phyloP scores from a whole-genome alignment of 345 rosid species.

The Arabis alpina region DNA sequence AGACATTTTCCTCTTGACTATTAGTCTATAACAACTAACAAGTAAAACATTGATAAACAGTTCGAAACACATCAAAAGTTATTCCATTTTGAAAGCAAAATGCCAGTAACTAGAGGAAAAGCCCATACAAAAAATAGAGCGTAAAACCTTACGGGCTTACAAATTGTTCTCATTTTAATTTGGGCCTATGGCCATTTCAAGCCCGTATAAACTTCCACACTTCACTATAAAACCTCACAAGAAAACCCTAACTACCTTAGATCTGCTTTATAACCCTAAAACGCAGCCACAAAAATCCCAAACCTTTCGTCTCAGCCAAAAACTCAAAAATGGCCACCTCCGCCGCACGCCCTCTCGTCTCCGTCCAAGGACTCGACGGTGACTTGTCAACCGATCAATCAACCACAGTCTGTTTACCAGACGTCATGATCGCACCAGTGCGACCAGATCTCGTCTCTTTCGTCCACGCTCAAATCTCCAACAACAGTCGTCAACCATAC shows the following conservation, averaged over 20 bases:
- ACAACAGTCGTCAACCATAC: slow-evolving; percentile 87
- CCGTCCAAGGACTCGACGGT: slow-evolving; percentile 69
- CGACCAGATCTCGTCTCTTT: slow-evolving; percentile 78
- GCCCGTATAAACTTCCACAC: not conserved
- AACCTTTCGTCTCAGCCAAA: slow-evolving; percentile 14
- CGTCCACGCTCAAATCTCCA: slow-evolving; percentile 74
- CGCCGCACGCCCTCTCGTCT: slow-evolving; percentile 71
- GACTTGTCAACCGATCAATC: slow-evolving; percentile 78
- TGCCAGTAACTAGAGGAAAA: not conserved
- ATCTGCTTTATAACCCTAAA: slow-evolving; percentile 14
- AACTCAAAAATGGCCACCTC: slow-evolving; percentile 33
- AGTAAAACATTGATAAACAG: too few species aligned
- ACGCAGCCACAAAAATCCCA: not conserved
- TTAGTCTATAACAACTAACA: too few species aligned
- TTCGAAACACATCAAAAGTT: too few species aligned
- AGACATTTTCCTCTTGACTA: too few species aligned
- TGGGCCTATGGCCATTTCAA: slow-evolving; percentile 10
- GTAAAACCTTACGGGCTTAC: too few species aligned
- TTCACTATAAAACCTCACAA: not conserved
- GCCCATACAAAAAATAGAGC: not conserved
- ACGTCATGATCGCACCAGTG: slow-evolving; percentile 75
- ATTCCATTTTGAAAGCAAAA: too few species aligned
- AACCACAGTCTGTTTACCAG: slow-evolving; percentile 62
- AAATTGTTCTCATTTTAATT: not conserved
- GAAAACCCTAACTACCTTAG: slow-evolving; percentile 24